phyloP scores from a whole-genome alignment of 768 basidiomycete species.

The Kwoniella bestiolae region DNA sequence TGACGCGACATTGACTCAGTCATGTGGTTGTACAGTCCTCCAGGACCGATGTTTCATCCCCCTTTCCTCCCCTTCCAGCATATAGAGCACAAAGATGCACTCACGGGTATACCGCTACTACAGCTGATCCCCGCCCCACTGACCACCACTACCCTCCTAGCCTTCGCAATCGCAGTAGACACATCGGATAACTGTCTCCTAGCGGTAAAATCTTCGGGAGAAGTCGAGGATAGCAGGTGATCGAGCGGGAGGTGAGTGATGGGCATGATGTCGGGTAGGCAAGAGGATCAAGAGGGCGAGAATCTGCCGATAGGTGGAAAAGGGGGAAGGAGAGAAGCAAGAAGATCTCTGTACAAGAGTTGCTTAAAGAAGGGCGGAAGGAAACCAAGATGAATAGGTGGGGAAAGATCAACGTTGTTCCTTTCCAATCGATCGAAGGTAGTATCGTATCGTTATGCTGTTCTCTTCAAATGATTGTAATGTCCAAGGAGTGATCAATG shows the following conservation, averaged over 20 bases:
- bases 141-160: constrained; percentile 84
- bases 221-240: constrained; percentile 36
- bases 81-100: constrained; percentile 55
- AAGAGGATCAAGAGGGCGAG: constrained; percentile 1
- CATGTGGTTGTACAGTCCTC: too few species aligned
- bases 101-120: constrained; percentile 91
- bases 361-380: neutral
- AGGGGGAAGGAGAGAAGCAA: neutral
- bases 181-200: constrained; percentile 66
- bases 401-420: neutral
- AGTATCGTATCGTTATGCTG: neutral
- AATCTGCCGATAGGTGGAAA: neutral
- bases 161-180: constrained; percentile 77
- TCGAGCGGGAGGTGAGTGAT: constrained; percentile 50
- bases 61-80: neutral
- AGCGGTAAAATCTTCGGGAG: constrained; percentile 39
- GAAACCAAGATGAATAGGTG: neutral
- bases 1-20: too few species aligned
- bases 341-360: neutral
- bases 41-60: too few species aligned
- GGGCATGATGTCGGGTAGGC: constrained; percentile 19
- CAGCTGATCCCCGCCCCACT: constrained; percentile 97
- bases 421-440: neutral
- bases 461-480: neutral
- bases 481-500: neutral